phyloP scores from a whole-genome alignment of 2,329 filamentous ascomycete species.

The Pseudogymnoascus sp. region DNA sequence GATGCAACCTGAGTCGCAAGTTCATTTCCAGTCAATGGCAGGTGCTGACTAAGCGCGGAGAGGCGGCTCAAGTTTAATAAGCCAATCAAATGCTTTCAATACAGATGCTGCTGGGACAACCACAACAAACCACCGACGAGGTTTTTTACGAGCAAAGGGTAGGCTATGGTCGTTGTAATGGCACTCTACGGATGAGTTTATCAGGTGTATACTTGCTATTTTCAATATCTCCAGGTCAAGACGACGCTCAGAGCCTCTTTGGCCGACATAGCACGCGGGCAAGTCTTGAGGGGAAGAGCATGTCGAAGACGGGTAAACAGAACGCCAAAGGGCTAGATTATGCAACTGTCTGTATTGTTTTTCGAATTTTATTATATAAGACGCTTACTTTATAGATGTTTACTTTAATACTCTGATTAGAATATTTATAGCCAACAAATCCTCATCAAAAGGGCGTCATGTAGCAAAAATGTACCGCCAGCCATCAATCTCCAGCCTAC shows the following conservation, averaged over 20 bases:
- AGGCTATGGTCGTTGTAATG: neutral
- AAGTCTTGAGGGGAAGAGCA: too few species aligned
- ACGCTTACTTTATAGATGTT: neutral
- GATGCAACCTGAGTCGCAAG: neutral
- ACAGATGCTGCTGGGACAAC: neutral
- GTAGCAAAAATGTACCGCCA: conserved; percentile 9
- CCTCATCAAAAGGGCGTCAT: neutral
- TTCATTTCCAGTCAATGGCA: conserved; percentile 2
- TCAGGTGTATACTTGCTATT: neutral
- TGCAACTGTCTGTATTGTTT: neutral
- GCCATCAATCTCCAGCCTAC: conserved; percentile 17
- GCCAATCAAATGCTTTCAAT: neutral
- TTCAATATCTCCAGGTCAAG: neutral
- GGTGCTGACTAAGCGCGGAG: neutral
- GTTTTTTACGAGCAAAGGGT: neutral
- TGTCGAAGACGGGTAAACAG: neutral
- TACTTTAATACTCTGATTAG: neutral
- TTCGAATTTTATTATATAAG: neutral
- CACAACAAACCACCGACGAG: neutral
- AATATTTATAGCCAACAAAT: neutral
- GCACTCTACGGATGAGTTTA: neutral
- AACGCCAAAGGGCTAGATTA: neutral
- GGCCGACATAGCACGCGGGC: neutral
- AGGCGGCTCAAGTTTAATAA: neutral
- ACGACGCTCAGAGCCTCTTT: neutral